phyloP scores from a whole-genome alignment of 176 grass and related monocot species.

The Oryza glaberrima region DNA sequence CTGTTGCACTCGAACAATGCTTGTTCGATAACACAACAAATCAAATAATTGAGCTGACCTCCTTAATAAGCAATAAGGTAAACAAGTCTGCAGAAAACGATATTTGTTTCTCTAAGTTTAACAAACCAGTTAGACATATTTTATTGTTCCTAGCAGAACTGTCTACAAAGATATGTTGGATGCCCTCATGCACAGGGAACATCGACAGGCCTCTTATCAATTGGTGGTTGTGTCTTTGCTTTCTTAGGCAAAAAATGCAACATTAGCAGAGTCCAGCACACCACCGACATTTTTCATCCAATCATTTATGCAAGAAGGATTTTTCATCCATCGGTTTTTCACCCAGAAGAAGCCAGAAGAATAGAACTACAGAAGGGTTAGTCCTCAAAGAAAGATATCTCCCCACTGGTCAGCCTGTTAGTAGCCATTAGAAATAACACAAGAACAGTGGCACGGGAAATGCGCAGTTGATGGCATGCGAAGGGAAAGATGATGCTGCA shows the following conservation, averaged over 20 bases:
- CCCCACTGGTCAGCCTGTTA: not conserved
- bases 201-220: not conserved
- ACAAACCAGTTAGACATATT: conserved; percentile 21
- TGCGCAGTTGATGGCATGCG: not conserved
- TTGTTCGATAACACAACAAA: conserved; percentile 15
- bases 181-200: not conserved
- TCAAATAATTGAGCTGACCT: conserved; percentile 26
- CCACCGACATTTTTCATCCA: not conserved
- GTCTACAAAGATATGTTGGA: conserved; percentile 25
- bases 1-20: conserved; percentile 22
- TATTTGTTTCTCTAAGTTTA: conserved; percentile 38
- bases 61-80: conserved; percentile 36
- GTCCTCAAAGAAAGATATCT: not conserved
- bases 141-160: conserved; percentile 19
- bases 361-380: conserved; percentile 15
- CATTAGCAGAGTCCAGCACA: conserved; percentile 28
- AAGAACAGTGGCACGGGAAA: not conserved
- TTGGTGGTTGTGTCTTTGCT: conserved; percentile 12
- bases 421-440: not conserved
- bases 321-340: conserved; percentile 20
- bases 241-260: conserved; percentile 12
- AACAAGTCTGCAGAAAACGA: conserved; percentile 5
- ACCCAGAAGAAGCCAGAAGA: conserved; percentile 17
- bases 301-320: not conserved
- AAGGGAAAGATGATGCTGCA: conserved; percentile 5